Evolutionary conservation across 2,329 filamentous ascomycete species (phyloP).

Genomic region (Aureobasidium sp.): DNA sequence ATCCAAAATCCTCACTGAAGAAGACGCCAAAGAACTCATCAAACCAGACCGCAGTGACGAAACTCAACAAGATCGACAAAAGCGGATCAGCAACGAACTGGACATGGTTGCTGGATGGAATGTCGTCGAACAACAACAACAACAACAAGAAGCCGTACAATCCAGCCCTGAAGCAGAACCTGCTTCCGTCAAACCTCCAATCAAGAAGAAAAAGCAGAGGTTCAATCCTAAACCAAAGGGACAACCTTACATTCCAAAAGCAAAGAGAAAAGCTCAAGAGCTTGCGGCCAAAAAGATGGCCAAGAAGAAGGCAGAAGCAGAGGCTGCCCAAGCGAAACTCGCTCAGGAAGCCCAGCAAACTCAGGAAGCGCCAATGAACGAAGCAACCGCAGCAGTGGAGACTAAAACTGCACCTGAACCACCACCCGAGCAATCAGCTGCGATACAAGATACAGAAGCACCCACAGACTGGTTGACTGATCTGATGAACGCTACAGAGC

Average conservation of each 20-base stretch:
- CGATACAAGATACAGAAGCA: neutral
- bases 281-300: neutral
- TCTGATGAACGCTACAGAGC: slow-evolving; percentile 2
- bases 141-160: neutral
- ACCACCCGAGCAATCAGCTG: neutral
- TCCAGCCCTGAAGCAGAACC: neutral
- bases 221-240: slow-evolving; percentile 4
- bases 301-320: neutral
- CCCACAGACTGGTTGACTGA: slow-evolving; percentile 3
- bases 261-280: neutral
- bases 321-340: neutral
- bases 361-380: no score
- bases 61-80: neutral
- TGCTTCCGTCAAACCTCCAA: neutral
- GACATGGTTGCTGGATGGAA: slow-evolving; percentile 2
- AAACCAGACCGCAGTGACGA: slow-evolving; percentile 2
- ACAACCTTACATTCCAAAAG: neutral
- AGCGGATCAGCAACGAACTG: neutral
- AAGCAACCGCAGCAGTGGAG: neutral
- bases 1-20: neutral
- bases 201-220: slow-evolving; percentile 6
- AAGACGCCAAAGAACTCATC: slow-evolving; percentile 4
- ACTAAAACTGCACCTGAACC: neutral
- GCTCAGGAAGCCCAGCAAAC: neutral
- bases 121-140: neutral